Percentiles rank a stretch among this genome's conserved stretches.
These are phyloP conservation scores for Ettlia oleoabundans DNA, from an alignment of 139 green algal species.

Conservation along the genomic window DNA sequence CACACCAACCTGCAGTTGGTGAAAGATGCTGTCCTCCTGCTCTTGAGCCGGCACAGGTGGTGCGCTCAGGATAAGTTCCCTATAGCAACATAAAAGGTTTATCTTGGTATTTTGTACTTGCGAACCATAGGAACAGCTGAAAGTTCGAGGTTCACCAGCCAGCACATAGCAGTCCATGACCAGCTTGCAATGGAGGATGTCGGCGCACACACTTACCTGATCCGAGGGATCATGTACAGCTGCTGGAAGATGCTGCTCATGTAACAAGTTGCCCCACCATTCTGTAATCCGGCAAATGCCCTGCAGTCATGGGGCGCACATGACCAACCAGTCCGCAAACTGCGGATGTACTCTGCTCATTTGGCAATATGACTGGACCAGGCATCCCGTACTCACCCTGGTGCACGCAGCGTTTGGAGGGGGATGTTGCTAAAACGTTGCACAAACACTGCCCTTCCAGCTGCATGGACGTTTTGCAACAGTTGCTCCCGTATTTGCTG, in stretches of 20 bases:
- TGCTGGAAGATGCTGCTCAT: constrained; percentile 97
- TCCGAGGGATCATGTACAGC: constrained; percentile 93
- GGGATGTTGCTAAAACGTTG: neutral
- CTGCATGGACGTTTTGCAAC: neutral
- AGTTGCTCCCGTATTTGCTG: neutral
- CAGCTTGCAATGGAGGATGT: no score
- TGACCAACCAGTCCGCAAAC: no score
- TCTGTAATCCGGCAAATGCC: constrained; percentile 51
- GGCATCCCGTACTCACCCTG: neutral
- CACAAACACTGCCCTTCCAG: neutral
- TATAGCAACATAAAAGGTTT: neutral
- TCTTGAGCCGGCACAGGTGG: constrained; percentile 43
- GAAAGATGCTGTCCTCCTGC: constrained; percentile 71
- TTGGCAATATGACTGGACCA: no score
- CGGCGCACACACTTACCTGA: no score
- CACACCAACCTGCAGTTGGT: constrained; percentile 70
- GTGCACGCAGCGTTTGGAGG: neutral
- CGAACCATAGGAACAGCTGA: no score
- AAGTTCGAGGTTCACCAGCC: no score
- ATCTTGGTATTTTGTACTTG: no score
- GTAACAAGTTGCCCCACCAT: constrained; percentile 94
- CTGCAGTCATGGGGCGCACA: no score
- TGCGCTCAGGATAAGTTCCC: constrained; percentile 70
- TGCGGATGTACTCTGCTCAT: no score
- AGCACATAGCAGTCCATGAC: no score